Evolutionary conservation across 2,329 filamentous ascomycete species (phyloP).

Genomic region (Pseudogymnoascus sp.): DNA sequence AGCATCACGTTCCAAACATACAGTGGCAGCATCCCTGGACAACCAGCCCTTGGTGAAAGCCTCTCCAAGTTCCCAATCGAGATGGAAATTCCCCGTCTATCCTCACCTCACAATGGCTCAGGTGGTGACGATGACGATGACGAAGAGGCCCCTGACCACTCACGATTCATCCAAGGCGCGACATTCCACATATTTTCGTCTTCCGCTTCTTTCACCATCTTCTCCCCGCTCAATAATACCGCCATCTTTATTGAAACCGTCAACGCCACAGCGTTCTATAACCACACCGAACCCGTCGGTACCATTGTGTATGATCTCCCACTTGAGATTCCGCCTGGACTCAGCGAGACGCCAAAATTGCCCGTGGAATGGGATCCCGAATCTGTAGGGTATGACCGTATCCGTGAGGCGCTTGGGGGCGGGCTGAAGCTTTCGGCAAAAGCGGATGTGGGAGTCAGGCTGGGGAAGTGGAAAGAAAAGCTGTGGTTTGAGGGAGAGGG

Average conservation of each 20-base stretch:
- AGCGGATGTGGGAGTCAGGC: constrained; percentile 64
- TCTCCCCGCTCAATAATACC: constrained; percentile 66
- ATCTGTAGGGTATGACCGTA: constrained; percentile 73
- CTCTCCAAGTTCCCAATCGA: constrained; percentile 65
- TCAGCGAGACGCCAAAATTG: constrained; percentile 63
- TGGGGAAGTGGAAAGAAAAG: constrained; percentile 67
- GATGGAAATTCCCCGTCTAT: constrained; percentile 61
- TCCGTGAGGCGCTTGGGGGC: constrained; percentile 73
- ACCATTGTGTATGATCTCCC: constrained; percentile 65
- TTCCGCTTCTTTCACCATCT: constrained; percentile 73
- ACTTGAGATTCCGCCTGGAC: constrained; percentile 69
- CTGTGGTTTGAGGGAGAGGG: constrained; percentile 64
- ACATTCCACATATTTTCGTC: constrained; percentile 82
- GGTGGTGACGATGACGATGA: constrained; percentile 31
- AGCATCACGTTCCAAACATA: constrained; percentile 68
- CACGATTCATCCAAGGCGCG: constrained; percentile 68
- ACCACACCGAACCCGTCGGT: constrained; percentile 69
- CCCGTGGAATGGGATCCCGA: constrained; percentile 75
- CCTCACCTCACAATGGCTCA: constrained; percentile 42
- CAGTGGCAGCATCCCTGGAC: constrained; percentile 60
- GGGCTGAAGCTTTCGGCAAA: constrained; percentile 68
- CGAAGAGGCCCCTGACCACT: constrained; percentile 38
- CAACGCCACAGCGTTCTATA: constrained; percentile 79
- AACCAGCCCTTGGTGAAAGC: constrained; percentile 63
- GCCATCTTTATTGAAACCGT: constrained; percentile 70